Evolutionary conservation across 2,329 filamentous ascomycete species (phyloP).

Genomic region (Sporothrix humicola): DNA sequence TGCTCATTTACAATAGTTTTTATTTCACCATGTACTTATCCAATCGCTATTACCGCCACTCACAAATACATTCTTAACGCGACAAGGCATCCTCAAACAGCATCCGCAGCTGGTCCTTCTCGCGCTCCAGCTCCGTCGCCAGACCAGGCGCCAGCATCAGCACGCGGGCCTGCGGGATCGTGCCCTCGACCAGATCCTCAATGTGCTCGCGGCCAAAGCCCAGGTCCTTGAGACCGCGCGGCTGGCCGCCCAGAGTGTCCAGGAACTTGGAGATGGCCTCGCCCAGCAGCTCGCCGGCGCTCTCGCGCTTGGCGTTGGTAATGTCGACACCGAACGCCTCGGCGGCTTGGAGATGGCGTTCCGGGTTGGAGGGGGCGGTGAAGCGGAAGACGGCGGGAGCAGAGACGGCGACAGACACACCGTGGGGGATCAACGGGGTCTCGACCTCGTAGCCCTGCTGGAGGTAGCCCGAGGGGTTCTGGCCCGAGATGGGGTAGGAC

Average conservation of each 20-base stretch:
- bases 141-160: conserved; percentile 88
- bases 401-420: conserved; percentile 75
- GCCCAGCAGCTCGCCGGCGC: conserved; percentile 83
- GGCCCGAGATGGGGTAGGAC: conserved; percentile 96
- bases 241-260: conserved; percentile 84
- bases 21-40: not conserved
- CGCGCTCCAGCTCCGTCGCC: conserved; percentile 69
- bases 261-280: conserved; percentile 85
- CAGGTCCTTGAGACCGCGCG: conserved; percentile 79
- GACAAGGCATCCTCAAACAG: conserved; percentile 68
- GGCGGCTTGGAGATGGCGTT: conserved; percentile 75
- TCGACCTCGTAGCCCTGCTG: conserved; percentile 84
- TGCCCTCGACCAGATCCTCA: conserved; percentile 87
- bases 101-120: conserved; percentile 72
- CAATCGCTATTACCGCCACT: not conserved
- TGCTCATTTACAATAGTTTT: not conserved
- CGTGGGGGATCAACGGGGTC: conserved; percentile 86
- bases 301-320: conserved; percentile 83
- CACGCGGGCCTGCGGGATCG: conserved; percentile 88
- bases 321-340: conserved; percentile 65
- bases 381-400: conserved; percentile 59
- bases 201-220: conserved; percentile 80
- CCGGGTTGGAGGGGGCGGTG: conserved; percentile 72
- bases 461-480: conserved; percentile 82
- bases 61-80: conserved; percentile 6